These are phyloP conservation scores for Eurotiales sp. DNA, from an alignment of 2,329 filamentous ascomycete species.

Conservation along the genomic window DNA sequence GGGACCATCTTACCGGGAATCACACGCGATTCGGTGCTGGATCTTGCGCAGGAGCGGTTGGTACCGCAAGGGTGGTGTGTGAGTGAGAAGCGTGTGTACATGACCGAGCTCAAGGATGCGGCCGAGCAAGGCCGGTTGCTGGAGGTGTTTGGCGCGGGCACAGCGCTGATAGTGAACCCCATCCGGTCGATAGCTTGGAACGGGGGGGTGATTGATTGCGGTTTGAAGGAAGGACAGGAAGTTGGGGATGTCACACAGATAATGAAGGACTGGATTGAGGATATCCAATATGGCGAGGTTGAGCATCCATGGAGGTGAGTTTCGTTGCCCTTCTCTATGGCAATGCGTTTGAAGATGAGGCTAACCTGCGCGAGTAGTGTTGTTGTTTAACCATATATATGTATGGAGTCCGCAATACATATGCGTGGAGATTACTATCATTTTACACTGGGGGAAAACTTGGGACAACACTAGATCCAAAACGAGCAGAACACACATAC, in stretches of 20 bases:
- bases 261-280: conserved; percentile 97
- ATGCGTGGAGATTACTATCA: no score
- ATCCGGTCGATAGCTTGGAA: conserved; percentile 87
- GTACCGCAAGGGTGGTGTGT: conserved; percentile 83
- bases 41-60: conserved; percentile 77
- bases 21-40: conserved; percentile 85
- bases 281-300: conserved; percentile 90
- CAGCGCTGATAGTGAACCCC: conserved; percentile 89
- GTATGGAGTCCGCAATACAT: no score
- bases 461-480: no score
- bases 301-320: conserved; percentile 83
- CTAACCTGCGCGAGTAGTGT: background rate
- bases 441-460: no score
- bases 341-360: background rate
- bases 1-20: conserved; percentile 96
- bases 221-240: conserved; percentile 74
- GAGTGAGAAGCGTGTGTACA: conserved; percentile 84
- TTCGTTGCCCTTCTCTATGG: background rate
- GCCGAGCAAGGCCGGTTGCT: conserved; percentile 80
- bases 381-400: no score
- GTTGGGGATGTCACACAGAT: conserved; percentile 77
- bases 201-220: conserved; percentile 76
- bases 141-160: conserved; percentile 91
- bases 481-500: no score
- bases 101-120: conserved; percentile 78